Conservation (phyloP, 257 asterid species). For the Scutellaria minor region DNA sequence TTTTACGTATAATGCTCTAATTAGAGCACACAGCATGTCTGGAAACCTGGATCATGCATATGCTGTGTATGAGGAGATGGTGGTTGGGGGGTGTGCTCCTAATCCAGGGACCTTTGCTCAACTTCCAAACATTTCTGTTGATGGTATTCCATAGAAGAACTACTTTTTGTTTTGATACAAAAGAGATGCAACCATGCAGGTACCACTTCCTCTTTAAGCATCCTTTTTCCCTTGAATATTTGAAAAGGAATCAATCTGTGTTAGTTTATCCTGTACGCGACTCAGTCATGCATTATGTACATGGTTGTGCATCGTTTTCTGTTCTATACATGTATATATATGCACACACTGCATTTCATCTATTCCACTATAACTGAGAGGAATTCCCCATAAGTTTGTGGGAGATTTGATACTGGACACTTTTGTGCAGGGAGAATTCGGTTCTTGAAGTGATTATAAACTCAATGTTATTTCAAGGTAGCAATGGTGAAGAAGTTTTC, state of each 20-base stretch:
- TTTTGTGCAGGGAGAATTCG: slow-evolving; percentile 33
- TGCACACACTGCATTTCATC: too few species aligned
- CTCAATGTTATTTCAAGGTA: slow-evolving; percentile 23
- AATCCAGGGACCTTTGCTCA: slow-evolving; percentile 84
- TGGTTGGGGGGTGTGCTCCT: slow-evolving; percentile 84
- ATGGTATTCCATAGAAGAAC: slow-evolving; percentile 1
- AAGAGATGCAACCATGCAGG: slow-evolving; percentile 38
- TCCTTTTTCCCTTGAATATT: neutral
- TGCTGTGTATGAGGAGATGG: slow-evolving; percentile 85
- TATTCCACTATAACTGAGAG: too few species aligned
- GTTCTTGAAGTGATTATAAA: slow-evolving; percentile 21
- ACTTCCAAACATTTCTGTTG: slow-evolving; percentile 58
- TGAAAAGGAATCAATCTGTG: neutral
- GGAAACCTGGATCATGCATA: slow-evolving; percentile 81
- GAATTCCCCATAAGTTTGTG: neutral
- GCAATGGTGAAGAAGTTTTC: slow-evolving; percentile 18
- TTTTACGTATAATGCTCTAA: slow-evolving; percentile 82
- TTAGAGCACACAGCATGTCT: slow-evolving; percentile 73
- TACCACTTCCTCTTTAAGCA: slow-evolving; percentile 26
- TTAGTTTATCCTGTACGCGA: neutral
- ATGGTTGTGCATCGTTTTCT: neutral
- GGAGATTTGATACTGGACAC: slow-evolving; percentile 12
- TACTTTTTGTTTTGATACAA: slow-evolving; percentile 18
- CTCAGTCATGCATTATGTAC: neutral
- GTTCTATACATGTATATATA: neutral